These are phyloP conservation scores for Cryptomeria japonica DNA, from an alignment of 75 land plant species.

Conservation along the genomic window DNA sequence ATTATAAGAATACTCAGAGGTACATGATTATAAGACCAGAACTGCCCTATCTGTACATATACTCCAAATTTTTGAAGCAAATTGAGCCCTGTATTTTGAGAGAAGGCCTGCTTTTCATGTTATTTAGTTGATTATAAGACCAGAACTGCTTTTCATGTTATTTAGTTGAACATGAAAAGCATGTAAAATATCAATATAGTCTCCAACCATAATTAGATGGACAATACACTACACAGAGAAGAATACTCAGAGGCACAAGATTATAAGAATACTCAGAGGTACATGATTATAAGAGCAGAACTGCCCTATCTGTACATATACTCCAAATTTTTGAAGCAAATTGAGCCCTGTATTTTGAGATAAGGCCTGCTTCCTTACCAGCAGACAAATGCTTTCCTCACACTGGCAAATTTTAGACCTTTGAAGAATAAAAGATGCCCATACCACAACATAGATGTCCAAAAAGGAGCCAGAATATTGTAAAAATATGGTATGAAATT, in stretches of 20 bases:
- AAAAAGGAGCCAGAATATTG: neutral
- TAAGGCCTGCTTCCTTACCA: neutral
- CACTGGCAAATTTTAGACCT: neutral
- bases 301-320: neutral
- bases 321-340: neutral
- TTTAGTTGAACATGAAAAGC: too few relatives aligned
- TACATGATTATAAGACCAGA: neutral
- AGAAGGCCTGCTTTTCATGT: neutral
- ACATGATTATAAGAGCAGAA: neutral
- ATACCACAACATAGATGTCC: neutral
- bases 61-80: neutral
- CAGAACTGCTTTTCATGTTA: too few relatives aligned
- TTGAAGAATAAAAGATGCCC: neutral
- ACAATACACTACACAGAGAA: too few relatives aligned
- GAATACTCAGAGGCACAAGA: too few relatives aligned
- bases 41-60: neutral
- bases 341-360: neutral
- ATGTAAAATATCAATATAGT: too few relatives aligned
- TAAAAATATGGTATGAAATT: neutral
- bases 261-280: too few relatives aligned
- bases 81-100: neutral
- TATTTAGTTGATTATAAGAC: too few relatives aligned
- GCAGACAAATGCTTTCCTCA: constrained; percentile 3
- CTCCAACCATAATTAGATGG: too few relatives aligned
- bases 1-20: too few relatives aligned